Base-by-base conservation (phyloP, 2,329 filamentous ascomycete genomes). In the Pyricularia sp. region DNA sequence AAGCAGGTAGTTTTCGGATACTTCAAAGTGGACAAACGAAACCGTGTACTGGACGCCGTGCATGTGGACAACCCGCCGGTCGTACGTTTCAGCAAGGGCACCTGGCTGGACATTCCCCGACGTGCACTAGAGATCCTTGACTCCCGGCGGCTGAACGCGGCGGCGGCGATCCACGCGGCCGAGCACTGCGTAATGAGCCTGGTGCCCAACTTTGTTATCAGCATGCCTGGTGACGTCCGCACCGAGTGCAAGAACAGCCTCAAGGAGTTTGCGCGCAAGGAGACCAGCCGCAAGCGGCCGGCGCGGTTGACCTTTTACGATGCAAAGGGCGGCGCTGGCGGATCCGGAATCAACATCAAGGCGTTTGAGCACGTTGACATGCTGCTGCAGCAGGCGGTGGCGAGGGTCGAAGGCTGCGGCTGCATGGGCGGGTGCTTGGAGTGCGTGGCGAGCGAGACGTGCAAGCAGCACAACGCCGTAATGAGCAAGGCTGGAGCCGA, bases 241-340 rank as follows among this genome's bases (percentile, higher is more conserved):
- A 98, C 95, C 0, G 95, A 98, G 79, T 98, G 95, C 79, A 98
- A 98, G 81, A 88, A 90, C 70, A 89, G 90, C 2, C 82, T 91
- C 70, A 98, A 98, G 78, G 94, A 98, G 78, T 93, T 97, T 71
- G 33, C 30, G 1, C 59, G 31, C 31, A 81, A 83, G 68, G 88
- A 91, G 74, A 89, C 87, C 0, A 80, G 81, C 31, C 86, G 94
- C 33, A 97, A 97, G 79, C 85, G 95, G 4, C 95, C 94, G 0
- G 95, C 93, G 0, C 83, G 95, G 0, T 80, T 99, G 65, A 97
- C 93, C 0, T 97, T 99, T 75, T 99, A 98, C 79, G 95, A 98
- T 77, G 90, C 93, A 2, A 97, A 97, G 78, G 95, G 95, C 9
- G 94, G 94, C 0, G 85, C 91, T 0, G 86, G 87, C 63, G 94